Evolutionary conservation across 2,329 filamentous ascomycete species (phyloP).

Genomic region (Colletotrichum sp.): DNA sequence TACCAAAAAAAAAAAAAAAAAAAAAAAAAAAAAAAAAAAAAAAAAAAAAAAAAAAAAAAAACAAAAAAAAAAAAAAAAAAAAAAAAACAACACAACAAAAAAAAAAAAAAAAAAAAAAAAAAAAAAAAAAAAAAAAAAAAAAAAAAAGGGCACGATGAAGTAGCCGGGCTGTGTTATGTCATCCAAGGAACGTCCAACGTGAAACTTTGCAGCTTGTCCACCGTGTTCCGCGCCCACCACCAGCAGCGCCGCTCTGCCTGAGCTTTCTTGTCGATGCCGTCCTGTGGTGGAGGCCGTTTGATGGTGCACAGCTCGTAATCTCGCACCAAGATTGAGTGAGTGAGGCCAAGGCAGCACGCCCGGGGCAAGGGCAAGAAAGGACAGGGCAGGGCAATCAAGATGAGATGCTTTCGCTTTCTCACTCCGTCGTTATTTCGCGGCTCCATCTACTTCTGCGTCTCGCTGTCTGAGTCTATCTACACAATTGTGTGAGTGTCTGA

Average conservation of each 20-base stretch:
- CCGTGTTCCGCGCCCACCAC: neutral
- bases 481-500: neutral
- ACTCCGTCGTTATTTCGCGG: neutral
- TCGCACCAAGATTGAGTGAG: slow-evolving; percentile 6
- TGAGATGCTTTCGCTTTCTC: slow-evolving; percentile 4
- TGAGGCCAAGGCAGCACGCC: neutral
- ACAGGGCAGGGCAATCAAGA: neutral
- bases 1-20: too few relatives aligned
- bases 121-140: neutral
- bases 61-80: neutral
- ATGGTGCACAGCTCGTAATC: slow-evolving; percentile 4
- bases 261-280: neutral
- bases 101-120: neutral
- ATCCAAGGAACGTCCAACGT: neutral
- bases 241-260: neutral
- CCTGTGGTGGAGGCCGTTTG: neutral
- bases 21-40: too few relatives aligned
- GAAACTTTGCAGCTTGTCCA: neutral
- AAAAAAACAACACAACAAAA: too few relatives aligned
- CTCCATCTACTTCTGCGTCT: neutral
- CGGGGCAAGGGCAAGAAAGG: neutral
- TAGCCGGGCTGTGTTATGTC: neutral
- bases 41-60: too few relatives aligned
- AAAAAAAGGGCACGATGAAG: neutral
- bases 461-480: neutral